phyloP scores from a whole-genome alignment of 441 rosid genomes.

The Eruca vesicaria region DNA sequence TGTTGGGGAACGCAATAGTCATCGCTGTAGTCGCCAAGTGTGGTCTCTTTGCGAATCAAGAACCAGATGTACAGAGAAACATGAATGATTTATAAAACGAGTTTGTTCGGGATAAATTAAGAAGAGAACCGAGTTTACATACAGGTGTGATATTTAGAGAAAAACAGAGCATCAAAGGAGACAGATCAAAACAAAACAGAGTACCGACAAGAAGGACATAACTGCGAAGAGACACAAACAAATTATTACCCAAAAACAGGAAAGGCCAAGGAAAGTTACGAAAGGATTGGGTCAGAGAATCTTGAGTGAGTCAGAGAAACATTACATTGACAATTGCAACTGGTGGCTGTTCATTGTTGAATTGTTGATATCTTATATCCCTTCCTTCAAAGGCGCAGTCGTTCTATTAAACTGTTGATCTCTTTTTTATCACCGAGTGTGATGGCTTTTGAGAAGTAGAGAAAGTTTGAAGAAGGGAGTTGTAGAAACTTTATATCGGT shows the following conservation, averaged over 20 bases:
- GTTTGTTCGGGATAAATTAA: constrained; percentile 16
- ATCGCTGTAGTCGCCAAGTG: constrained; percentile 23
- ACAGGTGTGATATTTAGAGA: not conserved
- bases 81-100: constrained; percentile 19
- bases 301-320: too few relatives aligned
- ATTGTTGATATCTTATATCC: too few relatives aligned
- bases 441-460: too few relatives aligned
- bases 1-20: constrained; percentile 29
- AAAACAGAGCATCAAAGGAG: not conserved
- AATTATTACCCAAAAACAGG: not conserved
- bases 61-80: constrained; percentile 12
- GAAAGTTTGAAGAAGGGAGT: too few relatives aligned
- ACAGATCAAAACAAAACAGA: not conserved
- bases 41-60: constrained; percentile 24
- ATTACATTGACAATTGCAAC: too few relatives aligned
- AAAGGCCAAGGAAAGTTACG: not conserved
- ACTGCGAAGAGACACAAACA: constrained; percentile 10
- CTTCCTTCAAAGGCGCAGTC: too few relatives aligned
- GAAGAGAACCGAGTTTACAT: not conserved
- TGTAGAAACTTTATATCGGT: too few relatives aligned
- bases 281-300: constrained; percentile 22
- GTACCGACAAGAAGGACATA: not conserved
- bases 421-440: too few relatives aligned
- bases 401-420: too few relatives aligned
- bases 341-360: too few relatives aligned